phyloP scores from a whole-genome alignment of 2,329 filamentous ascomycete genomes.

The Trichoderma semiorbis region DNA sequence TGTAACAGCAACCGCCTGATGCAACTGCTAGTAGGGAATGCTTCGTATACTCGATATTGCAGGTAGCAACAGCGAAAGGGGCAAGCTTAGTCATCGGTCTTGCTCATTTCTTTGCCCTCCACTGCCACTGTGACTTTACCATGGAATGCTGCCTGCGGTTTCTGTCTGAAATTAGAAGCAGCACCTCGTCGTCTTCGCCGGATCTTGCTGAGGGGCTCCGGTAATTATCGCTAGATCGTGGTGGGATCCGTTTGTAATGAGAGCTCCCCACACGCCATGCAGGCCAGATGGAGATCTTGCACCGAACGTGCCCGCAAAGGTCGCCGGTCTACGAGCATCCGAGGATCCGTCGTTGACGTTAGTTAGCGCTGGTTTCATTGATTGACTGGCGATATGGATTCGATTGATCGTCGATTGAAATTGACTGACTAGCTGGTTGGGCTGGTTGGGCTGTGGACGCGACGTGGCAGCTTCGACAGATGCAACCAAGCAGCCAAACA shows the following conservation, averaged over 20 bases:
- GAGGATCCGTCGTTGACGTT: background rate
- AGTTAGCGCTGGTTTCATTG: background rate
- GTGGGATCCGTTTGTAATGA: background rate
- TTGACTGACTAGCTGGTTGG: background rate
- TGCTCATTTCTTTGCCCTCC: slow-evolving; percentile 12
- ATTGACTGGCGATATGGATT: background rate
- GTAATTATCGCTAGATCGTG: slow-evolving; percentile 12
- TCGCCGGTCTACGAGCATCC: background rate
- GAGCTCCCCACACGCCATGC: slow-evolving; percentile 7
- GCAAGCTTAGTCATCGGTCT: slow-evolving; percentile 6
- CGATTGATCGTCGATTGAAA: background rate
- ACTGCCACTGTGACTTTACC: slow-evolving; percentile 10
- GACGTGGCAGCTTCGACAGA: background rate
- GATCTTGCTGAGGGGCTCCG: slow-evolving; percentile 11
- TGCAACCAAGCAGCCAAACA: background rate
- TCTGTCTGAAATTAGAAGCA: slow-evolving; percentile 10
- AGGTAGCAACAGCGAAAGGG: background rate
- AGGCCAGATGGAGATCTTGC: slow-evolving; percentile 9
- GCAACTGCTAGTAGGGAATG: background rate
- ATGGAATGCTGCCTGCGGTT: background rate
- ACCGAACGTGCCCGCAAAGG: background rate
- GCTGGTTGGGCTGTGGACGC: background rate
- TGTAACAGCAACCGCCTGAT: background rate
- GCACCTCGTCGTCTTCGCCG: background rate
- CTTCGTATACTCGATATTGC: background rate